Evolutionary conservation across 1,284 basidiomycete species (phyloP), one percentile per base, ranked within the genome.

Genomic region (Cryptococcus deneoformans): DNA sequence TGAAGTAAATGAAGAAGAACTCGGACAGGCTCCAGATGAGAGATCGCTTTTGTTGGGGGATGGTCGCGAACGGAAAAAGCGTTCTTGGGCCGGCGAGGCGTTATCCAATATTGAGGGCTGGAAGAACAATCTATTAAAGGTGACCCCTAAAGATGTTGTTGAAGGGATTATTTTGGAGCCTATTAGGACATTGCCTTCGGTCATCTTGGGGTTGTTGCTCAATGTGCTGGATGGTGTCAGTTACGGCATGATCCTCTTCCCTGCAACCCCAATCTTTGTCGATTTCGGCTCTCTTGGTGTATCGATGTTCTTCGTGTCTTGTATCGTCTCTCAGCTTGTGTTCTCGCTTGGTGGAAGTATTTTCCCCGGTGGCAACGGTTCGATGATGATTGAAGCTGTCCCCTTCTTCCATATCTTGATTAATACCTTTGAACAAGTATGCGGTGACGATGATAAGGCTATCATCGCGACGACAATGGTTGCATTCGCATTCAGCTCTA

Each of bases 321-420:
- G 86, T 53, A 81, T 95, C 56, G 77, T 96, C 39, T 82, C 91
- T 0, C 95, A 99, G 73, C 79, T 97, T 16, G 84, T 89, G 1
- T 98, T 91, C 75, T 88, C 90, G 0, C 79, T 86, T 11, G 92
- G 93, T 1, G 93, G 90, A 1, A 92, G 89, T 63, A 89, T 88
- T 43, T 98, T 98, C 76, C 79, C 79, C 5, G 76, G 89, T 48
- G 91, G 87, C 0, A 98, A 96, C 77, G 93, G 93, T 8, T 94
- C 90, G 54, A 97, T 98, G 93, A 96, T 97, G 92, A 98, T 98
- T 62, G 94, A 98, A 76, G 91, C 93, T 10, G 91, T 96, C 63
- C 94, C 95, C 0, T 98, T 98, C 80, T 96, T 94, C 73, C 94
- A 97, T 73, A 90, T 97, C 58, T 82, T 98, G 47, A 90, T 90